A percentile compares a stretch with the other conserved stretches of the same genome.
Evolutionary conservation across 306 rosid genomes (phyloP).

Genomic region (Cicer judaicum): DNA sequence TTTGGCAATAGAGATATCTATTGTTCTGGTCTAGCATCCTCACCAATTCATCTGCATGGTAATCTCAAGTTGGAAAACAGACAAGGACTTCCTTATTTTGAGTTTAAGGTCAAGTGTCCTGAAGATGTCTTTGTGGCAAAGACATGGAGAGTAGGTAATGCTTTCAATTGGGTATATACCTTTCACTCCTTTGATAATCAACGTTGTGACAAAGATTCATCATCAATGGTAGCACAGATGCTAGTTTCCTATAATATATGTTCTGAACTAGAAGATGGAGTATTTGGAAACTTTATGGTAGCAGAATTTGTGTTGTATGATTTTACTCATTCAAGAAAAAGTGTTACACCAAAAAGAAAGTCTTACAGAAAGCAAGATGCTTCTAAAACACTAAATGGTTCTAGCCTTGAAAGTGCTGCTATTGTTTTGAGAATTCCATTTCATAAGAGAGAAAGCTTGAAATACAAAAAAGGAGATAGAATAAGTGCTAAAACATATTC

Average conservation of each 20-base stretch:
- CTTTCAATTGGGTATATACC: constrained; percentile 72
- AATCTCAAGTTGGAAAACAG: constrained; percentile 66
- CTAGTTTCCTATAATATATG: constrained; percentile 71
- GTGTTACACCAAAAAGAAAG: constrained; percentile 45
- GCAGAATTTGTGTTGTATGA: constrained; percentile 81
- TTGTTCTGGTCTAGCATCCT: constrained; percentile 55
- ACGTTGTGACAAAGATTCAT: constrained; percentile 56
- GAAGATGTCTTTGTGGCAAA: constrained; percentile 74
- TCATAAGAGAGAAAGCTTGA: constrained; percentile 66
- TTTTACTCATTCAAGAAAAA: constrained; percentile 66
- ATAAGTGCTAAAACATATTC: constrained; percentile 42
- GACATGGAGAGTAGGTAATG: constrained; percentile 70
- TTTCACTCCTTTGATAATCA: constrained; percentile 64
- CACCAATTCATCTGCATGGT: constrained; percentile 87
- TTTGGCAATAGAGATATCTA: constrained; percentile 48
- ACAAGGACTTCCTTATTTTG: constrained; percentile 71
- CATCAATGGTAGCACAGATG: constrained; percentile 84
- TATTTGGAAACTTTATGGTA: constrained; percentile 65
- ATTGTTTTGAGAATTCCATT: constrained; percentile 73
- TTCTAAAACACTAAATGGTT: constrained; percentile 51
- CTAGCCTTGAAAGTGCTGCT: constrained; percentile 75
- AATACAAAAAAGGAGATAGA: constrained; percentile 53
- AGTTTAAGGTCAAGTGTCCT: constrained; percentile 73
- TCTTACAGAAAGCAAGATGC: constrained; percentile 38
- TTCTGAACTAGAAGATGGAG: constrained; percentile 65